Percentiles rank a stretch among this genome's conserved stretches.
Conservation (phyloP, 2,329 filamentous ascomycete genomes). For the Sporothrix protearum region DNA sequence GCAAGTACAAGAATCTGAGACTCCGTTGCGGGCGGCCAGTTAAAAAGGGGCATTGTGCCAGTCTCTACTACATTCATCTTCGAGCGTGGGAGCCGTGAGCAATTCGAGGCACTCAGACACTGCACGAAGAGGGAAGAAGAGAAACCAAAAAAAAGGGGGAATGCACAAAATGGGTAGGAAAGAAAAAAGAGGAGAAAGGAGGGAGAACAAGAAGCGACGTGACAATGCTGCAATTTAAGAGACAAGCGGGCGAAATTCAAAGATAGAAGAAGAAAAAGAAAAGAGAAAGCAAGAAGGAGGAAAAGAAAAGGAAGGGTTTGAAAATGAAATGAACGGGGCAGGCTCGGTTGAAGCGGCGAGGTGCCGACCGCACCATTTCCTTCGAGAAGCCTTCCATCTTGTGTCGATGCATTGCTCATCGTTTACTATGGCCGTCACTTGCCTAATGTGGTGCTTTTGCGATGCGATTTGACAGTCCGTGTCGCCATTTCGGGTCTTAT, state of each 20-base stretch:
- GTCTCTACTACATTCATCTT: background rate
- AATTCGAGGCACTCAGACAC: background rate
- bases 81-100: background rate
- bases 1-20: constrained; percentile 13
- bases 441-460: background rate
- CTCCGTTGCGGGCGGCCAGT: background rate
- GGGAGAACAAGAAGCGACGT: background rate
- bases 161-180: constrained; percentile 8
- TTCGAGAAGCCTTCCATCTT: constrained; percentile 11
- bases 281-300: background rate
- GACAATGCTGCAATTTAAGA: background rate
- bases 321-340: background rate
- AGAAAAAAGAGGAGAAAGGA: background rate
- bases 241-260: background rate
- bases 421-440: background rate
- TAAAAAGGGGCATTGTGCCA: background rate
- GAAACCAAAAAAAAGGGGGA: background rate
- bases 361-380: background rate
- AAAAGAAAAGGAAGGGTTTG: background rate
- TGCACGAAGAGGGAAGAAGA: background rate
- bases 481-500: background rate
- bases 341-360: constrained; percentile 6
- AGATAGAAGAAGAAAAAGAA: background rate
- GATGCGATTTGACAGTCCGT: background rate
- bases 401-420: constrained; percentile 1